These are phyloP conservation scores for Eucalyptus virginea DNA, from an alignment of 345 rosid species.

Conservation along the genomic window DNA sequence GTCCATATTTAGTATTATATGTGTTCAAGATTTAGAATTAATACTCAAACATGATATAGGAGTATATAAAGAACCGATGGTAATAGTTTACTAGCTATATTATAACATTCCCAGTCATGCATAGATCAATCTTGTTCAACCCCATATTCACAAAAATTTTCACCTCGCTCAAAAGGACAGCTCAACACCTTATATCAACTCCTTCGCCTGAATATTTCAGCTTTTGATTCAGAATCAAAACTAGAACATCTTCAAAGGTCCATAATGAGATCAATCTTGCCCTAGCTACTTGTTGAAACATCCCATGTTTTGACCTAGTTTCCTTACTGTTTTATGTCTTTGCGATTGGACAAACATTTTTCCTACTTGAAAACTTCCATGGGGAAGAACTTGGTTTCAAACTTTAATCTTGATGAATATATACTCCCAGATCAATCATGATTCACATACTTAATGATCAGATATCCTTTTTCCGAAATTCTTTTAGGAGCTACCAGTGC, in stretches of 20 bases:
- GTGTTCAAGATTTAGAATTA: background rate
- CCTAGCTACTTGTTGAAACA: background rate
- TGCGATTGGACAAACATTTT: background rate
- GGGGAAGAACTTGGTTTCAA: background rate
- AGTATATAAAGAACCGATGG: background rate
- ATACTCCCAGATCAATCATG: background rate
- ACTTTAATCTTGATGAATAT: background rate
- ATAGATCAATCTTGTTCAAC: background rate
- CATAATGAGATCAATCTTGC: background rate
- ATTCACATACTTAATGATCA: background rate
- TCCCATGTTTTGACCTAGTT: background rate
- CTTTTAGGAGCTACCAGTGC: conserved; percentile 1
- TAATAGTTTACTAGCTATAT: background rate
- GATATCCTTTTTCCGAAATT: background rate
- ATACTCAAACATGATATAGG: background rate
- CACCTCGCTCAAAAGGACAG: background rate
- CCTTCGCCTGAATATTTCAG: background rate
- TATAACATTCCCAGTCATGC: background rate
- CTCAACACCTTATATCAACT: background rate
- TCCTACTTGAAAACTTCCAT: background rate
- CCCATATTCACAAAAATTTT: background rate
- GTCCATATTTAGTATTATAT: background rate
- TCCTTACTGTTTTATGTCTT: background rate
- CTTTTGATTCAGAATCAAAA: background rate
- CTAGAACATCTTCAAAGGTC: background rate